Base-by-base conservation (phyloP, 768 basidiomycete genomes). In the Coprinopsis strossmayeri region DNA sequence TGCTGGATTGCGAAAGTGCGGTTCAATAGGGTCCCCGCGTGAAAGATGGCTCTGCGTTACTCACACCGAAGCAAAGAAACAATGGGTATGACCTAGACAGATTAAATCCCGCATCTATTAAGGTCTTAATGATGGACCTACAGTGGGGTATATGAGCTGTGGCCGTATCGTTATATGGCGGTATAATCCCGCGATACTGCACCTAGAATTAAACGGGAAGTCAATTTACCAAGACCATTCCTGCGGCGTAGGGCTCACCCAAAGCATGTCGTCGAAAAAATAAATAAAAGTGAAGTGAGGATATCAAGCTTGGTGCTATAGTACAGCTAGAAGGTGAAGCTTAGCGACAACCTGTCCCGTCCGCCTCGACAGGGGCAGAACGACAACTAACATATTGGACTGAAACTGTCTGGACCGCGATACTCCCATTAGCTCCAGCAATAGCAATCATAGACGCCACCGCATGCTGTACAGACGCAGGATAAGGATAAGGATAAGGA, bases 181-280 rank as follows among this genome's bases (percentile, higher is more conserved):
- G 9, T 81, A 62, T 2, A 84, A 55, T 2, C 82, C 81, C 3
- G 79, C 78, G 4, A 84, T 61, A 2, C 79, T 80, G 53, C 81
- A 82, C 15, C 79, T 79, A 37, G n/a, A n/a, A n/a, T n/a, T n/a
- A n/a, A n/a, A n/a, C n/a, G n/a, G n/a, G n/a, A n/a, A n/a, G n/a
- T n/a, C n/a, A n/a, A n/a, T n/a, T n/a, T n/a, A n/a, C n/a, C 11
- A 40, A 10, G 25, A 23, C 7, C 18, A 34, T 46, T 23, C 41
- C 21, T 20, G 13, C 25, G 4, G 5, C 9, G n/a, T 23, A 17
- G 1, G 11, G 52, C 69, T 46, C 53, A 80, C 73, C 78, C 79
- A 60, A 83, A 82, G 57, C 77, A 78, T 3, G 77, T 77, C 0
- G 80, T 80, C 1, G 79, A 82, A 61, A 82, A 82, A 0, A 79